Percentiles rank a stretch among this genome's conserved stretches.
phyloP scores from a whole-genome alignment of 2,329 filamentous ascomycete genomes.

The Cladosporium sp. region DNA sequence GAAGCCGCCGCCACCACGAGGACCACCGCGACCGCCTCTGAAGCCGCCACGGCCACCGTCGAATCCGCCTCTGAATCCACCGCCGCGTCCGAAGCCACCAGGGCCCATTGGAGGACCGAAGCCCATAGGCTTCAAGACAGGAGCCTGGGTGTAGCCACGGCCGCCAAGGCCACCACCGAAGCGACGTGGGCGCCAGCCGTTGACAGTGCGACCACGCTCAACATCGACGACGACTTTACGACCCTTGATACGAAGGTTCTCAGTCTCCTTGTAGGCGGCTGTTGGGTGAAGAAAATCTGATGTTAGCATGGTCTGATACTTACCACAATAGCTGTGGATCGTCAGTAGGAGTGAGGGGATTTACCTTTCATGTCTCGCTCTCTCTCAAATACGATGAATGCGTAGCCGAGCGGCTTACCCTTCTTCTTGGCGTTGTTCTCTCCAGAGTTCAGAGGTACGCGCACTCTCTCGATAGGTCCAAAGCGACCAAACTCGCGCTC shows the following conservation, averaged over 20 bases:
- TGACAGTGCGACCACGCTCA: slow-evolving; percentile 90
- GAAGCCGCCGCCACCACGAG: slow-evolving; percentile 39
- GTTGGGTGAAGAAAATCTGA: slow-evolving; percentile 34
- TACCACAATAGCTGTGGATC: slow-evolving; percentile 17
- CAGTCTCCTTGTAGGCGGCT: slow-evolving; percentile 88
- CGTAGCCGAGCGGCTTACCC: slow-evolving; percentile 81
- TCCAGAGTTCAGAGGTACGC: slow-evolving; percentile 73
- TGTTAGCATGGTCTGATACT: slow-evolving; percentile 52
- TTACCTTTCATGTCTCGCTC: slow-evolving; percentile 99
- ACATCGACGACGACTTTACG: slow-evolving; percentile 92
- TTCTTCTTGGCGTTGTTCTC: slow-evolving; percentile 67
- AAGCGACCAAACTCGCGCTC: slow-evolving; percentile 92
- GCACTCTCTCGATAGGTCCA: slow-evolving; percentile 87
- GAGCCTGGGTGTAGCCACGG: slow-evolving; percentile 84
- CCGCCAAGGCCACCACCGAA: slow-evolving; percentile 91
- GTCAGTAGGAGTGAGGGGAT: slow-evolving; percentile 9
- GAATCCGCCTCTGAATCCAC: slow-evolving; percentile 57
- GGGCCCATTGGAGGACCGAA: slow-evolving; percentile 58
- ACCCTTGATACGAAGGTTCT: slow-evolving; percentile 91
- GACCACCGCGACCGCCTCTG: slow-evolving; percentile 52
- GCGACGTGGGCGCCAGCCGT: slow-evolving; percentile 87
- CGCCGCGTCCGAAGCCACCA: slow-evolving; percentile 49
- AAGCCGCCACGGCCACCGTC: slow-evolving; percentile 48
- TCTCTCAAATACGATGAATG: slow-evolving; percentile 93
- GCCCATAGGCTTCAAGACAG: slow-evolving; percentile 64